Base-by-base conservation (phyloP, 2,329 filamentous ascomycete species). In the Cercospora sp. region DNA sequence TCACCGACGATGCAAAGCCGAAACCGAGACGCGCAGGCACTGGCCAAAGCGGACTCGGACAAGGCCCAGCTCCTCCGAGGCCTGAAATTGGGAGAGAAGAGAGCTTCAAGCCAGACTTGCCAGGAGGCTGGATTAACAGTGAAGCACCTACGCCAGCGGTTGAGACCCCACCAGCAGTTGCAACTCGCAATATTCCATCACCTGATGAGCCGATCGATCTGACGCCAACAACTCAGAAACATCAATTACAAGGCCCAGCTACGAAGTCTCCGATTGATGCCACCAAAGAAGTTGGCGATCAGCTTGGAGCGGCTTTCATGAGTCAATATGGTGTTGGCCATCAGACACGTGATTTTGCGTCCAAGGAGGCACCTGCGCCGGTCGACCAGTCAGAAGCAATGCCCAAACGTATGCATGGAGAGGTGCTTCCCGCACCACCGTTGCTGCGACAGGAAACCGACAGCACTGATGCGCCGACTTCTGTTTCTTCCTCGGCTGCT, bases 71-170 rank as follows among this genome's bases (percentile, higher is more conserved):
- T 53, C n/a, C 65, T 45, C 12, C 59, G 6, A 65, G 73, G 55
- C 70, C 72, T 9, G 67, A 65, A 13, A 16, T 71, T 30, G 65
- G 64, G 12, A 59, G 70, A 53, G 68, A 71, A 66, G 69, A 74
- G 64, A 69, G 72, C 42, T 87, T 86, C 71, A 79, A 82, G 64
- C 85, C 85, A 13, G 79, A 83, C 63, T 74, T 86, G 33, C 85
- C 85, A 45, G 85, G 85, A 23, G 83, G 82, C 63, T 86, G 84
- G 85, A 81, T 85, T 63, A 61, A 63, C 23, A 86, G 84, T 33
- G 83, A 80, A 67, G 79, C 80, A 2, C 81, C 81, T 6, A 81
- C 79, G 31, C 76, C 78, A 36, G 79, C 77, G 6, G 75, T 77
- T n/a, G 78, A 80, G n/a, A 74, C 69, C 26, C 75, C 75, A 12